These are phyloP conservation scores for Aspergillus indologenus DNA, from an alignment of 495 filamentous ascomycete species.

Conservation along the genomic window DNA sequence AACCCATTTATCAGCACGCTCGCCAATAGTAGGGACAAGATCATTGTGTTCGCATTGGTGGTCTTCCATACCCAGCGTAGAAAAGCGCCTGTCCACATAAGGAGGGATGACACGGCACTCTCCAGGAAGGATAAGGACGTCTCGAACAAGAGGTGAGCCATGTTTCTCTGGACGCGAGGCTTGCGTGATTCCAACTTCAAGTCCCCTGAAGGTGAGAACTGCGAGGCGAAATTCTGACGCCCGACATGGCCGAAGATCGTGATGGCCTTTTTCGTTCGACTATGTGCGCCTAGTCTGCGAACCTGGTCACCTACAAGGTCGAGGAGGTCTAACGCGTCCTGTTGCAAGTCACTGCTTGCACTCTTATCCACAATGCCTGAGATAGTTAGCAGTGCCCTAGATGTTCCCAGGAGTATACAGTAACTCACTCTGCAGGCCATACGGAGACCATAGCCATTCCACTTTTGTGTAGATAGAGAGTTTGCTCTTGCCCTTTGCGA, in stretches of 20 bases:
- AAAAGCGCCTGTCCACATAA: conserved; percentile 67
- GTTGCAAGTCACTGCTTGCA: conserved; percentile 73
- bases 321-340: conserved; percentile 79
- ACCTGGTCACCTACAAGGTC: conserved; percentile 88
- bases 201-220: conserved; percentile 54
- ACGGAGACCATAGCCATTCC: conserved; percentile 72
- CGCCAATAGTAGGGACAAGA: conserved; percentile 62
- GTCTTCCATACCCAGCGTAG: conserved; percentile 65
- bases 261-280: conserved; percentile 85
- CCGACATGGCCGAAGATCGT: conserved; percentile 87
- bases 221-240: conserved; percentile 60
- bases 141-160: conserved; percentile 68
- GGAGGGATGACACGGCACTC: conserved; percentile 65
- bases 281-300: conserved; percentile 69
- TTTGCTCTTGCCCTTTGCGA: conserved; percentile 88
- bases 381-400: conserved; percentile 11
- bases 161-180: conserved; percentile 62
- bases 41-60: conserved; percentile 68
- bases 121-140: conserved; percentile 64
- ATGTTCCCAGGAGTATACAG: neutral
- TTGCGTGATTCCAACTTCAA: conserved; percentile 43
- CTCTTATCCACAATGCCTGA: conserved; percentile 70
- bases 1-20: conserved; percentile 69
- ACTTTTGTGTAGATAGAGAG: conserved; percentile 83
- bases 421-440: conserved; percentile 56